Evolutionary conservation across 1,139 yeast species (phyloP).

Genomic region (Pneumocystis jirovecii): DNA sequence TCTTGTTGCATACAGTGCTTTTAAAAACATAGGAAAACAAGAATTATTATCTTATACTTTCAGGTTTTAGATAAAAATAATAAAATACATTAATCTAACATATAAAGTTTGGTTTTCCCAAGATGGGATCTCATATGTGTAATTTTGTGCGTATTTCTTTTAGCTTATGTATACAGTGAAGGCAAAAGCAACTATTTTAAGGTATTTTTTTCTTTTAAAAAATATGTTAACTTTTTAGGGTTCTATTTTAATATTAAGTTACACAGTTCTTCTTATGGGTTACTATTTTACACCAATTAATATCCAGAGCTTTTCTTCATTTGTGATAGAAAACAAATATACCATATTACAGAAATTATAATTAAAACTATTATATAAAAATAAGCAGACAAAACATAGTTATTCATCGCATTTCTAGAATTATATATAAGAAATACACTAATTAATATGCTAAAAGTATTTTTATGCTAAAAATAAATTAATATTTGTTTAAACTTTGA

Average conservation of each 20-base stretch:
- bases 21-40: slow-evolving; percentile 23
- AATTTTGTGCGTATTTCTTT: slow-evolving; percentile 69
- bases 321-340: background rate
- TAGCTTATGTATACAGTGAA: slow-evolving; percentile 88
- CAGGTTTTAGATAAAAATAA: slow-evolving; percentile 7
- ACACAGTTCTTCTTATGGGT: slow-evolving; percentile 63
- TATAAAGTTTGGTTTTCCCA: slow-evolving; percentile 59
- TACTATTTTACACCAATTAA: slow-evolving; percentile 44
- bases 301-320: background rate
- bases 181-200: slow-evolving; percentile 94
- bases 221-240: slow-evolving; percentile 30
- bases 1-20: slow-evolving; percentile 61
- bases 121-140: slow-evolving; percentile 90
- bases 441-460: background rate
- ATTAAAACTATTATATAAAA: background rate
- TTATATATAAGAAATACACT: background rate
- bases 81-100: slow-evolving; percentile 37
- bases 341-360: background rate
- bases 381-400: background rate
- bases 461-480: background rate
- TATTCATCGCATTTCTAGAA: background rate
- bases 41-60: slow-evolving; percentile 17
- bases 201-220: slow-evolving; percentile 7
- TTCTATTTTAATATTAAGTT: slow-evolving; percentile 66
- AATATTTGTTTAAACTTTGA: background rate